Percentiles rank a stretch among this genome's conserved stretches.
Conservation (phyloP, 495 filamentous ascomycete species). For the Podospora australis region DNA sequence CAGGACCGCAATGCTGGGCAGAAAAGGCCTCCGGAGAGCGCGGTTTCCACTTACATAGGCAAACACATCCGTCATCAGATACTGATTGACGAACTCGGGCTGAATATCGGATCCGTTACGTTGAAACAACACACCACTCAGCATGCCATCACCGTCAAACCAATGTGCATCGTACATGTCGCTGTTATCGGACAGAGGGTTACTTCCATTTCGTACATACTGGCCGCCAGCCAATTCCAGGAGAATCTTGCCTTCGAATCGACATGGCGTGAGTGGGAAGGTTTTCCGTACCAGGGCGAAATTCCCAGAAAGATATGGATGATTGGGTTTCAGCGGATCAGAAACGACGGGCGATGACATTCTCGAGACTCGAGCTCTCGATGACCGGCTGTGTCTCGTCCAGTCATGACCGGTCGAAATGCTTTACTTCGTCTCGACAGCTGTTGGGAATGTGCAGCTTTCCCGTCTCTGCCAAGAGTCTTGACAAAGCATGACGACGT, state of each 20-base stretch:
- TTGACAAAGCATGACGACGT: too few species aligned
- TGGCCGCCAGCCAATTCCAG: constrained; percentile 54
- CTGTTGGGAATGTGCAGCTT: too few species aligned
- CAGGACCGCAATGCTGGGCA: constrained; percentile 5
- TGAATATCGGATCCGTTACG: constrained; percentile 27
- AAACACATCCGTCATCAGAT: constrained; percentile 57
- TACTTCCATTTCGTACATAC: constrained; percentile 64
- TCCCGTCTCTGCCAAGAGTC: too few species aligned
- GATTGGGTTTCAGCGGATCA: too few species aligned
- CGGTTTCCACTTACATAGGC: constrained; percentile 42
- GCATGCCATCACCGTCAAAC: constrained; percentile 71
- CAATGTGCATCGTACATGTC: constrained; percentile 53
- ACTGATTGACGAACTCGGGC: constrained; percentile 59
- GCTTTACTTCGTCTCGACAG: too few species aligned
- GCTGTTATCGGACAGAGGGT: constrained; percentile 56
- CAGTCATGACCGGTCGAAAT: too few species aligned
- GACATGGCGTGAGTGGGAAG: constrained; percentile 44
- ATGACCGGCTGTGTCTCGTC: too few species aligned
- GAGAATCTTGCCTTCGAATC: constrained; percentile 49
- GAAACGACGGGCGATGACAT: too few species aligned
- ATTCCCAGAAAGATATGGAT: constrained; percentile 52
- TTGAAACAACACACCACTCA: constrained; percentile 54
- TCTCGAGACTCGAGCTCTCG: too few species aligned
- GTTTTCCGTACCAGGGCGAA: constrained; percentile 54
- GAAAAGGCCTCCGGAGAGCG: not conserved